Evolutionary conservation across 768 basidiomycete species (phyloP).

Genomic region (Suillus tomentosus): DNA sequence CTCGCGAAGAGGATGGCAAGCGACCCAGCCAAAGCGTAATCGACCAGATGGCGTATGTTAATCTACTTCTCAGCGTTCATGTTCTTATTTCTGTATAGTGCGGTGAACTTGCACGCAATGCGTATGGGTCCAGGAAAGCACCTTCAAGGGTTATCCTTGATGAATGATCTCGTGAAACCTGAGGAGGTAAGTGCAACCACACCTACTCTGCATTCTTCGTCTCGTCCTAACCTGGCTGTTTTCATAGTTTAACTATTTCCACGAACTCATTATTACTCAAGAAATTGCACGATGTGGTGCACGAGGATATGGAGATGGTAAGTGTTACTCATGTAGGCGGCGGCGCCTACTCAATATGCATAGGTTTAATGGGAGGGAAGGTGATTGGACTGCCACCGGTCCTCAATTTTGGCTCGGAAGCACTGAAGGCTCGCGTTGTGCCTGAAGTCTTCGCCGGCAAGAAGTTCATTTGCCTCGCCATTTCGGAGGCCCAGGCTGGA

Average conservation of each 20-base stretch:
- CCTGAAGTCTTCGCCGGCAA: constrained; percentile 58
- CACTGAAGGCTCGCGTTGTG: constrained; percentile 49
- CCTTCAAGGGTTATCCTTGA: constrained; percentile 71
- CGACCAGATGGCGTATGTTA: constrained; percentile 74
- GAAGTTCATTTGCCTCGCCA: constrained; percentile 74
- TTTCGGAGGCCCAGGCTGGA: constrained; percentile 76
- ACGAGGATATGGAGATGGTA: constrained; percentile 71
- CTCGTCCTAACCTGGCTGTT: constrained; percentile 19
- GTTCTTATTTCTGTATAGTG: constrained; percentile 36
- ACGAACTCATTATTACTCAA: constrained; percentile 68
- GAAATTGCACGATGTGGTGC: constrained; percentile 57
- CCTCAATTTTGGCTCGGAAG: constrained; percentile 62
- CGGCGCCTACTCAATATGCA: not conserved
- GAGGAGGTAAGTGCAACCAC: constrained; percentile 53
- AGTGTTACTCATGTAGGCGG: not conserved
- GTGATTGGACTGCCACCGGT: constrained; percentile 74
- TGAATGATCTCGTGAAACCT: constrained; percentile 73
- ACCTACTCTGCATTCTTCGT: not conserved
- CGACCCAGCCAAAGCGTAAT: constrained; percentile 75
- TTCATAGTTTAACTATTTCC: constrained; percentile 65
- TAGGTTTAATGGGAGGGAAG: constrained; percentile 54
- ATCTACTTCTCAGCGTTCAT: not conserved
- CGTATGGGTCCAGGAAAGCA: constrained; percentile 89
- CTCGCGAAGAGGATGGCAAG: constrained; percentile 89
- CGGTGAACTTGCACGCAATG: constrained; percentile 83